Evolutionary conservation across 805 yeast species (phyloP).

Genomic region (Lipomyces sp.): DNA sequence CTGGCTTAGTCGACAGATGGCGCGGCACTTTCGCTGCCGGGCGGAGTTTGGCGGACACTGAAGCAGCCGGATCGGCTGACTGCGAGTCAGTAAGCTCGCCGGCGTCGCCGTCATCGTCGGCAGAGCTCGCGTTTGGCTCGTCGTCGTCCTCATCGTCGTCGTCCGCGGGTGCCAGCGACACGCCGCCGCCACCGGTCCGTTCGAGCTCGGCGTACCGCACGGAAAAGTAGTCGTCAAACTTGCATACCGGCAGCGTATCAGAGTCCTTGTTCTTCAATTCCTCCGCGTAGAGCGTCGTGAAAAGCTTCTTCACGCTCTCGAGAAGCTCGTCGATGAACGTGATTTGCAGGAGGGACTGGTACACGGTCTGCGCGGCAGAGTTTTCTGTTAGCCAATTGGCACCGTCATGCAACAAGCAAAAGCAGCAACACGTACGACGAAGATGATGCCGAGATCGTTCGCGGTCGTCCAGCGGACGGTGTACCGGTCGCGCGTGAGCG

Average conservation of each 20-base stretch:
- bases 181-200: constrained; percentile 8
- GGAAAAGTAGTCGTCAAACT: constrained; percentile 36
- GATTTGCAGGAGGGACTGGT: constrained; percentile 39
- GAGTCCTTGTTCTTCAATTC: constrained; percentile 21
- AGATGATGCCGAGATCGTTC: constrained; percentile 46
- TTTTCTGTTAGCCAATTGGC: neutral
- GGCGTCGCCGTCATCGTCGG: neutral
- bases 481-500: constrained; percentile 40
- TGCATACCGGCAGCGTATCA: constrained; percentile 20
- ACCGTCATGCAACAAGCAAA: neutral
- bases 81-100: too few species aligned
- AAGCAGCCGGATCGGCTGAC: too few species aligned
- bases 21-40: too few species aligned
- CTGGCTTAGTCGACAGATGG: constrained; percentile 7
- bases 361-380: constrained; percentile 29
- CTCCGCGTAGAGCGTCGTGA: constrained; percentile 32
- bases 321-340: constrained; percentile 38
- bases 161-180: constrained; percentile 2
- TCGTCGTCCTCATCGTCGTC: constrained; percentile 4
- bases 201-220: constrained; percentile 35
- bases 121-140: constrained; percentile 4
- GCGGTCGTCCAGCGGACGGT: constrained; percentile 47
- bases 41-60: constrained; percentile 1
- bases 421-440: constrained; percentile 29
- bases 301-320: constrained; percentile 37